phyloP scores from a whole-genome alignment of 208 protist genomes.

The Wallacemonas sp. region DNA sequence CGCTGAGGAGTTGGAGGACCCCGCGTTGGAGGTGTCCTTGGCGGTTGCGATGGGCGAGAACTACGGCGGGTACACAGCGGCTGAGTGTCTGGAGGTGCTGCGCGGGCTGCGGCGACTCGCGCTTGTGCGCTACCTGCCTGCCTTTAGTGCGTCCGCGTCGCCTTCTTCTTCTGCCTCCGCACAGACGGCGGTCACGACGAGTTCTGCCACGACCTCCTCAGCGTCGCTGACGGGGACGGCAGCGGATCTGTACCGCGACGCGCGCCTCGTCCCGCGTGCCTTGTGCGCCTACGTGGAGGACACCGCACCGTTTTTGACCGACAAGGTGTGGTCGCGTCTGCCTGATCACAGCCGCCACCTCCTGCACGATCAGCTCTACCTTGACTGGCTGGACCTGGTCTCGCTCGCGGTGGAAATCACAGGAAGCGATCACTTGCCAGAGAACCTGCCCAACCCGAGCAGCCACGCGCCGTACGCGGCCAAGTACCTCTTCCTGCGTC shows the following conservation, averaged over 20 bases:
- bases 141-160: slow-evolving; percentile 18
- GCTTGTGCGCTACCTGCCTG: slow-evolving; percentile 54
- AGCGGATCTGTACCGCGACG: slow-evolving; percentile 54
- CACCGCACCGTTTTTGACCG: slow-evolving; percentile 60
- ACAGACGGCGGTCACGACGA: too few relatives aligned
- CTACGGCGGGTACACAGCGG: slow-evolving; percentile 57
- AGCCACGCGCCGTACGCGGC: slow-evolving; percentile 64
- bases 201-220: background rate
- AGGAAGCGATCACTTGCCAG: slow-evolving; percentile 42
- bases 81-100: slow-evolving; percentile 79
- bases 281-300: slow-evolving; percentile 63
- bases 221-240: background rate
- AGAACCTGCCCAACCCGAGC: slow-evolving; percentile 65
- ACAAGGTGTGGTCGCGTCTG: slow-evolving; percentile 76
- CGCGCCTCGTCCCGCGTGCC: slow-evolving; percentile 31
- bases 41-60: slow-evolving; percentile 76
- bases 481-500: slow-evolving; percentile 82
- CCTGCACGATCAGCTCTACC: slow-evolving; percentile 47
- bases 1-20: slow-evolving; percentile 70
- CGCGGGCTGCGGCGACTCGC: slow-evolving; percentile 78
- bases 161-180: too few relatives aligned
- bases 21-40: slow-evolving; percentile 68
- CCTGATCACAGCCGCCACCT: slow-evolving; percentile 74
- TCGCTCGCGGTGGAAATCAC: slow-evolving; percentile 63
- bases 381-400: slow-evolving; percentile 83